These are phyloP conservation scores for Gastrolobium bilobum DNA, from an alignment of 306 rosid species.

Conservation along the genomic window DNA sequence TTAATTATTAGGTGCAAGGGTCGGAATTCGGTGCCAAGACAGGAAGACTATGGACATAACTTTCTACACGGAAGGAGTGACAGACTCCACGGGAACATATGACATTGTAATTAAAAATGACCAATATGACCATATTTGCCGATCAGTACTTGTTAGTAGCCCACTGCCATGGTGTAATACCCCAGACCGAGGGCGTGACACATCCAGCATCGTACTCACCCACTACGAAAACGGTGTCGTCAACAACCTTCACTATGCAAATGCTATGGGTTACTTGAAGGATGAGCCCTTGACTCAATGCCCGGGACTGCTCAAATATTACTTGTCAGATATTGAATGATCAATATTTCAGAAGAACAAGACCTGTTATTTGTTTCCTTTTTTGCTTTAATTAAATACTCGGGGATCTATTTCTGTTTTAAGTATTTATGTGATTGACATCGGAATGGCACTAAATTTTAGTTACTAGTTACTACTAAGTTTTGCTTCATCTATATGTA, in stretches of 20 bases:
- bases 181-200: conserved; percentile 62
- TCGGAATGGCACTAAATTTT: background rate
- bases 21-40: conserved; percentile 65
- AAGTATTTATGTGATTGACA: background rate
- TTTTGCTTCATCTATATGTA: conserved; percentile 32
- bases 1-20: conserved; percentile 70
- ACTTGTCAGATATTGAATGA: conserved; percentile 52
- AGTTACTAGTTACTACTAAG: background rate
- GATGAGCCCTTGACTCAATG: conserved; percentile 61
- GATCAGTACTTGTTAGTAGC: conserved; percentile 57
- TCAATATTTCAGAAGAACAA: background rate
- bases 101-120: conserved; percentile 59
- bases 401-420: background rate
- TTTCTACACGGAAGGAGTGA: conserved; percentile 57
- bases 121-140: conserved; percentile 66
- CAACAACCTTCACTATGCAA: conserved; percentile 58
- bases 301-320: conserved; percentile 54
- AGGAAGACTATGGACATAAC: conserved; percentile 47
- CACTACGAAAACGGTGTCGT: conserved; percentile 64
- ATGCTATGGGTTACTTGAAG: conserved; percentile 70
- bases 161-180: conserved; percentile 56
- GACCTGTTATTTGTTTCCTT: background rate
- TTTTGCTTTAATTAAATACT: background rate
- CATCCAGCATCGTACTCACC: conserved; percentile 64
- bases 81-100: conserved; percentile 66